Conservation (phyloP, 176 grass and related monocot genomes). For the Ananas comosus region DNA sequence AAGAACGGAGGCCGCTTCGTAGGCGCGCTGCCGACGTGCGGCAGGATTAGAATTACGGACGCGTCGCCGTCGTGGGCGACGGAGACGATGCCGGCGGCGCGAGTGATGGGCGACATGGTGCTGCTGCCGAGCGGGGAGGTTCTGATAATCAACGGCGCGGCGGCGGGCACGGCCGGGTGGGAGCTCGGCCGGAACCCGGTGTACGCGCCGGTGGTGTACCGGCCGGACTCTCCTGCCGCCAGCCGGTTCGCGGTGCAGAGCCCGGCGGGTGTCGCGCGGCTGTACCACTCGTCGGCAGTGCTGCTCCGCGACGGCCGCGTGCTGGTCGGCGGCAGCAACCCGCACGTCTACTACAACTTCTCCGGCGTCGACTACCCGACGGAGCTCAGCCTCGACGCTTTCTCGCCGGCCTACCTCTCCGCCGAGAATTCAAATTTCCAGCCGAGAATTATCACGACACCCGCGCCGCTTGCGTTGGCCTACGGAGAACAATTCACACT, state of each 20-base stretch:
- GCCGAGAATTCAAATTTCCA: slow-evolving; percentile 29
- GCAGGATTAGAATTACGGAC: slow-evolving; percentile 73
- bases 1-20: slow-evolving; percentile 15
- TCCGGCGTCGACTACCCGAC: slow-evolving; percentile 60
- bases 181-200: slow-evolving; percentile 39
- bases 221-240: slow-evolving; percentile 15
- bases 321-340: slow-evolving; percentile 75
- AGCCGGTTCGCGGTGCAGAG: slow-evolving; percentile 48
- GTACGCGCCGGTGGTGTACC: slow-evolving; percentile 43
- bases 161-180: slow-evolving; percentile 60
- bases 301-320: slow-evolving; percentile 63
- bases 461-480: slow-evolving; percentile 4
- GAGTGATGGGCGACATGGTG: slow-evolving; percentile 87
- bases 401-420: slow-evolving; percentile 62
- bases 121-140: slow-evolving; percentile 60
- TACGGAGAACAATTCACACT: slow-evolving; percentile 35
- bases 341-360: slow-evolving; percentile 73
- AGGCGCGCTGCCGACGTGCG: slow-evolving; percentile 41
- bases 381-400: slow-evolving; percentile 70
- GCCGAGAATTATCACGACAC: slow-evolving; percentile 32
- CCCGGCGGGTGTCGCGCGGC: slow-evolving; percentile 26
- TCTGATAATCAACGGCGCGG: slow-evolving; percentile 71
- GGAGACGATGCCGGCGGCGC: slow-evolving; percentile 64
- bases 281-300: slow-evolving; percentile 61
- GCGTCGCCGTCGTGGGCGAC: slow-evolving; percentile 38